Evolutionary conservation across 495 filamentous ascomycete genomes (phyloP), one percentile per base, ranked within the genome.

Genomic region (Penicillium desertorum): DNA sequence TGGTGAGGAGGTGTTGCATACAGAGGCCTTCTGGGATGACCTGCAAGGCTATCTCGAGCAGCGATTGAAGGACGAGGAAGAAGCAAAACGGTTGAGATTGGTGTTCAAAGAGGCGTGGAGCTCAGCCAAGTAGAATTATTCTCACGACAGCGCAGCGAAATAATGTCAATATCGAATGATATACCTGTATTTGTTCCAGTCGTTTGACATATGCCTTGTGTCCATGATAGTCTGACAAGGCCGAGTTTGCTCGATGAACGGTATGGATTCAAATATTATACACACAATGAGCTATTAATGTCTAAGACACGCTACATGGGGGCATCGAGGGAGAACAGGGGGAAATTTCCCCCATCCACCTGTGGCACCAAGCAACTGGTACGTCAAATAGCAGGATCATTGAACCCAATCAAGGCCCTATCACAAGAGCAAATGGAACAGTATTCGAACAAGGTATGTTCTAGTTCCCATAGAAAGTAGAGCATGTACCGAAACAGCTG

Each of bases 1-100:
- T 61, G 85, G 84, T 20, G 71, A 62, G 46, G 81, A 79, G 22
- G 79, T 88, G 39, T 63, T 97, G 59, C 64, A 78, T 57, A 87
- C 83, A 23, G 85, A 88, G 32, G 84, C 81, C 58, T 98, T 98
- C 72, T 98, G 94, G 94, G 72, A 74, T 34, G 94, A 98, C 79
- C 68, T 98, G 60, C 85, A 83, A 67, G 89, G 82, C 14, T 98
- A 87, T 67, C 70, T 98, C 70, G 71, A 83, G 62, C 88, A 90
- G 79, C 82, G 89, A 71, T 60, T 96, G 51, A 83, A 85, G 71
- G 88, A 95, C 71, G 82, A 87, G 56, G 73, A 71, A 52, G 81
- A 85, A 56, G 89, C 87, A 8, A 83, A 79, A 61, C 83, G 84
- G 68, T 71, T 90, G 58, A 71, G 79, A 45, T 71, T 65, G n/a